Percentiles rank a stretch among this genome's conserved stretches.
Evolutionary conservation across 1,284 basidiomycete genomes (phyloP).

Genomic region (Melampsora medusae): DNA sequence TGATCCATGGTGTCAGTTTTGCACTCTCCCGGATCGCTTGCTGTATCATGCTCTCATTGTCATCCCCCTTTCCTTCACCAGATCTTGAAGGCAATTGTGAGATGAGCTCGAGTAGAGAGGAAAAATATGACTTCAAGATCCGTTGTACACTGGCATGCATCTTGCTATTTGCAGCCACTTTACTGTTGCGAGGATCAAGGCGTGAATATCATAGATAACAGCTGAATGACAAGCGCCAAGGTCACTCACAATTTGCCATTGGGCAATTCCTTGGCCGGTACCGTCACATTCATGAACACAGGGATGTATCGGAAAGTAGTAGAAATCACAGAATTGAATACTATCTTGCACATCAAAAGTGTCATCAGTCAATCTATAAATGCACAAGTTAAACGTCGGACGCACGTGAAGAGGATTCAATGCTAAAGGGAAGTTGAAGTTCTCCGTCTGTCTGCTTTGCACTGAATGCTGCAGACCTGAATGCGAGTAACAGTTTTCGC

Average conservation of each 20-base stretch:
- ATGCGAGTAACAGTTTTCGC: slow-evolving; percentile 79
- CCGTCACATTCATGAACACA: slow-evolving; percentile 78
- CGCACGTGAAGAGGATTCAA: slow-evolving; percentile 72
- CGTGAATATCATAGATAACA: slow-evolving; percentile 5
- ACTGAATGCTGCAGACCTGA: slow-evolving; percentile 80
- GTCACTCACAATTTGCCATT: slow-evolving; percentile 75
- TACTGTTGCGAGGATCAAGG: slow-evolving; percentile 59
- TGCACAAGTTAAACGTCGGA: slow-evolving; percentile 45
- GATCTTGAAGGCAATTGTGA: slow-evolving; percentile 67
- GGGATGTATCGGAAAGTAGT: slow-evolving; percentile 89
- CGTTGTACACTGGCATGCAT: slow-evolving; percentile 71
- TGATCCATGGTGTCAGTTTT: slow-evolving; percentile 81
- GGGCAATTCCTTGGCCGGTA: slow-evolving; percentile 77
- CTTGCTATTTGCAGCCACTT: slow-evolving; percentile 59
- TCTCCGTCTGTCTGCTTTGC: slow-evolving; percentile 59
- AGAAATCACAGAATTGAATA: slow-evolving; percentile 86
- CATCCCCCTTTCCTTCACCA: slow-evolving; percentile 52
- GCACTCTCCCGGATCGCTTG: slow-evolving; percentile 76
- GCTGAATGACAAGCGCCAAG: not conserved
- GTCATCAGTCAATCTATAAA: slow-evolving; percentile 5
- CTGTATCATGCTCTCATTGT: slow-evolving; percentile 59
- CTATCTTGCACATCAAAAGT: slow-evolving; percentile 56
- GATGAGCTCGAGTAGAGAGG: slow-evolving; percentile 75
- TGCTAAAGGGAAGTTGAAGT: slow-evolving; percentile 67
- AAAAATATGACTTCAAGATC: slow-evolving; percentile 81